Evolutionary conservation across 1,284 basidiomycete genomes (phyloP).

Genomic region (Coniophora puteana): DNA sequence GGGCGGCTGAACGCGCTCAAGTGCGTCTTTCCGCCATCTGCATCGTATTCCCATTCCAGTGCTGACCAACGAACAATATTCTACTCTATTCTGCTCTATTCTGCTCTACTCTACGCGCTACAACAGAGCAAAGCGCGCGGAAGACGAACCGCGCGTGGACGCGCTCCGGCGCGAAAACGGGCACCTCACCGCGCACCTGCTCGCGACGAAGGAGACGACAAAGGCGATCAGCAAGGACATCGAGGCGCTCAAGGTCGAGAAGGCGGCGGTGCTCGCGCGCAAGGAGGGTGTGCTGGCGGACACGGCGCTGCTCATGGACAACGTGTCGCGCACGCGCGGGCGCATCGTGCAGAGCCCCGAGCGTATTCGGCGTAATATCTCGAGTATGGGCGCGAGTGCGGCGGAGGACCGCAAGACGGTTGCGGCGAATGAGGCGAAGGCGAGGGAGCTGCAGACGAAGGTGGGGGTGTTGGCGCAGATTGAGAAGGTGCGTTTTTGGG

Average conservation of each 20-base stretch:
- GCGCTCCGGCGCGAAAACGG: constrained; percentile 59
- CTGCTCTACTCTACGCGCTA: constrained; percentile 2
- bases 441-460: constrained; percentile 73
- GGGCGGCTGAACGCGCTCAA: constrained; percentile 56
- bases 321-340: constrained; percentile 55
- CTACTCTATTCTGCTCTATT: neutral
- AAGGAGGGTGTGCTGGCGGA: constrained; percentile 64
- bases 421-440: constrained; percentile 62
- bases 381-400: constrained; percentile 61
- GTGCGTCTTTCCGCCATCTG: constrained; percentile 41
- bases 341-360: constrained; percentile 88
- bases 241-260: constrained; percentile 68
- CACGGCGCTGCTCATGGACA: constrained; percentile 52
- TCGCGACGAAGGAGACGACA: constrained; percentile 66
- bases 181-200: constrained; percentile 57
- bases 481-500: constrained; percentile 52
- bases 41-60: neutral
- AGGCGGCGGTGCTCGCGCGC: constrained; percentile 50
- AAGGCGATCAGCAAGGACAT: constrained; percentile 51
- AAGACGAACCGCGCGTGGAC: constrained; percentile 70
- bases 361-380: constrained; percentile 76
- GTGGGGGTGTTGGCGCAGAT: constrained; percentile 66
- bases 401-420: constrained; percentile 61
- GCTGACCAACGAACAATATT: no score
- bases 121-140: constrained; percentile 58